Evolutionary conservation across 2,329 filamentous ascomycete species (phyloP).

Genomic region (Teratosphaeria zuluensis): DNA sequence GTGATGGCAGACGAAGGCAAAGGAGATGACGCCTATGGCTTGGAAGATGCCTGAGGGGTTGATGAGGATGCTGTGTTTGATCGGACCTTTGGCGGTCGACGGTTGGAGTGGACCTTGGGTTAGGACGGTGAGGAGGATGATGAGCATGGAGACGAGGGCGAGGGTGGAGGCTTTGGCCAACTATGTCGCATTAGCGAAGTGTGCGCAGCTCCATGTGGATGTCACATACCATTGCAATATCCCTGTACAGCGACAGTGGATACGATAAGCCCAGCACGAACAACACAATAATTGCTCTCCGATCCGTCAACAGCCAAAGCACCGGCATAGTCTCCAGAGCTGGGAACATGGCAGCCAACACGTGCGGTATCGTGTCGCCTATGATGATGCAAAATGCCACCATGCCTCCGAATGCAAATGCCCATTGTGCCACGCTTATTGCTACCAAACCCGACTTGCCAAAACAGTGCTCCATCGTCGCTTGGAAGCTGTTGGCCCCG

Average conservation of each 20-base stretch:
- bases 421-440: slow-evolving; percentile 88
- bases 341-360: slow-evolving; percentile 74
- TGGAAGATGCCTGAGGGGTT: slow-evolving; percentile 78
- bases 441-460: slow-evolving; percentile 79
- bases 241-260: slow-evolving; percentile 84
- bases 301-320: slow-evolving; percentile 70
- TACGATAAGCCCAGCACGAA: slow-evolving; percentile 81
- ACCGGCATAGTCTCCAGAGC: slow-evolving; percentile 62
- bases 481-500: slow-evolving; percentile 87
- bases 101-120: slow-evolving; percentile 73
- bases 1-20: slow-evolving; percentile 77
- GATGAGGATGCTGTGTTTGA: slow-evolving; percentile 63
- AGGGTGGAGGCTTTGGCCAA: slow-evolving; percentile 92
- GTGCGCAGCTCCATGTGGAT: neutral
- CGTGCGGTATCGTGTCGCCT: slow-evolving; percentile 89
- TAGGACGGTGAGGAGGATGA: slow-evolving; percentile 82
- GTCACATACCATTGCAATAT: slow-evolving; percentile 77
- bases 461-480: slow-evolving; percentile 92
- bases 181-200: slow-evolving; percentile 37
- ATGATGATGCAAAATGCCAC: slow-evolving; percentile 96
- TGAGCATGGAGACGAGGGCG: slow-evolving; percentile 81
- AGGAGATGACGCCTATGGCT: slow-evolving; percentile 95
- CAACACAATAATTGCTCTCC: slow-evolving; percentile 76
- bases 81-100: slow-evolving; percentile 58
- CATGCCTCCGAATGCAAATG: slow-evolving; percentile 98